Percentiles rank a stretch among this genome's conserved stretches.
phyloP scores from a whole-genome alignment of 2,329 filamentous ascomycete species.

The Neonectria coccinea region DNA sequence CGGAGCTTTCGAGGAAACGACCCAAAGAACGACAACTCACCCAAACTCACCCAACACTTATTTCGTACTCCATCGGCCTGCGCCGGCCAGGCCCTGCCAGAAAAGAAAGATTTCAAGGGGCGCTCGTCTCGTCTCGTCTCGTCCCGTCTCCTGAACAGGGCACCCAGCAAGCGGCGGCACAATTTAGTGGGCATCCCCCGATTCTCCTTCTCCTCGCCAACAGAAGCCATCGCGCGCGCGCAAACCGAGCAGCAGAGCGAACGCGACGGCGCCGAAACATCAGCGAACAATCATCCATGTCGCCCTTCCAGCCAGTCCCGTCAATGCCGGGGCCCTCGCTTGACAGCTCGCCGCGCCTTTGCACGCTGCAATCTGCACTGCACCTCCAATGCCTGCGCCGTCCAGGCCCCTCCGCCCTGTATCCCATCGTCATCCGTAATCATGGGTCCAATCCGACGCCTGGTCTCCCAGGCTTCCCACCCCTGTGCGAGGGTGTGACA shows the following conservation, averaged over 20 bases:
- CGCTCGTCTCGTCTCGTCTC: constrained; percentile 12
- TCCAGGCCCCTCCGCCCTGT: constrained; percentile 3
- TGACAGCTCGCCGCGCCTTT: constrained; percentile 14
- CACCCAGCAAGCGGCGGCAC: constrained; percentile 2
- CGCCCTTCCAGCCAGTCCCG: constrained; percentile 7
- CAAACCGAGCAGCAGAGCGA: not conserved
- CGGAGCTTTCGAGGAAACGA: constrained; percentile 12
- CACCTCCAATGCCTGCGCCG: constrained; percentile 16
- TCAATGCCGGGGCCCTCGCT: constrained; percentile 1
- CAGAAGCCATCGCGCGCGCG: not conserved
- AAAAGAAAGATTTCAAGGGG: constrained; percentile 13
- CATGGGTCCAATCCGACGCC: constrained; percentile 25
- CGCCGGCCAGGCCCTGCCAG: constrained; percentile 5
- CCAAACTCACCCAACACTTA: not conserved
- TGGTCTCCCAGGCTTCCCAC: constrained; percentile 3
- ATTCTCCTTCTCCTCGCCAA: constrained; percentile 7
- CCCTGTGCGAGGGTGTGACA: constrained; percentile 10
- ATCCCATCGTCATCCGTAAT: constrained; percentile 19
- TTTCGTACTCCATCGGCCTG: constrained; percentile 3
- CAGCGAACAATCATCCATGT: not conserved
- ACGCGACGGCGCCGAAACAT: not conserved
- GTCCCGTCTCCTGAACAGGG: constrained; percentile 12
- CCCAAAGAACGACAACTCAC: not conserved
- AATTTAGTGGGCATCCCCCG: not conserved
- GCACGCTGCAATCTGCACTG: constrained; percentile 10